Conservation (phyloP, 208 protist genomes). For the Acanthamoeba pearcei region DNA sequence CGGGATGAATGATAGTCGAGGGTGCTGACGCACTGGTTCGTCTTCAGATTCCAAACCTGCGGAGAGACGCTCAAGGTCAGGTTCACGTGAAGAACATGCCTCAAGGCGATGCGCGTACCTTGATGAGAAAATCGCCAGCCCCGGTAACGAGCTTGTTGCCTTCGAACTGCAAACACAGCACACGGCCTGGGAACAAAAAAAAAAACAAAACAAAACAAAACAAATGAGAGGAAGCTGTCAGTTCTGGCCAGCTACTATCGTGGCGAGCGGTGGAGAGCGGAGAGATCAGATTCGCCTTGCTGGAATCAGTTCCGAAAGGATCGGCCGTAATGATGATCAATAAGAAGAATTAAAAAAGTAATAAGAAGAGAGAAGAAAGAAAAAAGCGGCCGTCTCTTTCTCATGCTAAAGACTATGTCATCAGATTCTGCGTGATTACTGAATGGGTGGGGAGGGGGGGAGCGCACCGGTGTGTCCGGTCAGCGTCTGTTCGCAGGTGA, state of each 20-base stretch:
- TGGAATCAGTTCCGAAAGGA: slow-evolving; percentile 16
- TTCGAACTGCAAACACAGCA: slow-evolving; percentile 35
- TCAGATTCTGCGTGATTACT: not conserved
- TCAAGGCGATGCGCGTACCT: not conserved
- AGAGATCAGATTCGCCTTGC: slow-evolving; percentile 54
- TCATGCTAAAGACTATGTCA: slow-evolving; percentile 61
- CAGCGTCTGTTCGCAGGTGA: slow-evolving; percentile 34
- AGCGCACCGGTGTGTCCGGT: slow-evolving; percentile 38
- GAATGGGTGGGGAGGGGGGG: too few species aligned
- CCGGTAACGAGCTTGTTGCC: slow-evolving; percentile 55
- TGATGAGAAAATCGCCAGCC: slow-evolving; percentile 39
- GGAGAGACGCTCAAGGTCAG: not conserved
- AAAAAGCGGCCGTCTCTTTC: not conserved
- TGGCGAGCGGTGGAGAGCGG: not conserved
- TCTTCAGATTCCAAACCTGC: slow-evolving; percentile 35
- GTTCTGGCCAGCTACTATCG: too few species aligned
- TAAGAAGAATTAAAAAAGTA: not conserved
- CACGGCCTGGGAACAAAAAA: not conserved
- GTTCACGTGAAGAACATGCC: not conserved
- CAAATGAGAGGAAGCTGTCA: not conserved
- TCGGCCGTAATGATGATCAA: not conserved
- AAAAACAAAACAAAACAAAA: not conserved
- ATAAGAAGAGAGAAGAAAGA: not conserved
- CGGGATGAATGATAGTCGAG: slow-evolving; percentile 34
- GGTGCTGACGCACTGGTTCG: slow-evolving; percentile 31